Percentiles rank a stretch among this genome's conserved stretches.
Evolutionary conservation across 129 eudicot species (phyloP).

Genomic region (Sambucus nigra): DNA sequence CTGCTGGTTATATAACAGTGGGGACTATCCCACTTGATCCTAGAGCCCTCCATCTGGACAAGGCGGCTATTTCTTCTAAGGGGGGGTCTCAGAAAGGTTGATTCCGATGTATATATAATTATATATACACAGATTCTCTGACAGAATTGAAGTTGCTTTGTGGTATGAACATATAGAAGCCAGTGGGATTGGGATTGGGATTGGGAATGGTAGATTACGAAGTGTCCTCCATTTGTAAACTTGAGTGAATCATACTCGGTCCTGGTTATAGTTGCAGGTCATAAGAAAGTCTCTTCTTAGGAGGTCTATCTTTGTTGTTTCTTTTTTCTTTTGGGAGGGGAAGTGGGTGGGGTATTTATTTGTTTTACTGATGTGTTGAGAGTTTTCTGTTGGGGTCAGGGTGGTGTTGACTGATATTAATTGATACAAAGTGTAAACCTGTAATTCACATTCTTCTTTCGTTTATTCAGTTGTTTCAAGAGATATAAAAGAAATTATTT

Average conservation of each 20-base stretch:
- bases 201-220: background rate
- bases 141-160: conserved; percentile 5
- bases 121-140: too few species aligned
- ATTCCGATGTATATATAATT: background rate
- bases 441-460: background rate
- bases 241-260: conserved; percentile 2
- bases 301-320: background rate
- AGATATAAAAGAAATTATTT: background rate
- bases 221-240: background rate
- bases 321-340: conserved; percentile 7
- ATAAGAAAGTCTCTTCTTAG: background rate
- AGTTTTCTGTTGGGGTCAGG: background rate
- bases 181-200: conserved; percentile 15
- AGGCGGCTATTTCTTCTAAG: conserved; percentile 8
- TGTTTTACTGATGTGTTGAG: background rate
- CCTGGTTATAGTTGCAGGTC: background rate
- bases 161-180: conserved; percentile 16
- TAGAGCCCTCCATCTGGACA: conserved; percentile 33
- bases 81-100: background rate
- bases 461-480: background rate
- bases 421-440: conserved; percentile 1
- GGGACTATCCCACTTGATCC: conserved; percentile 81
- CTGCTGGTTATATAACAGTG: conserved; percentile 48
- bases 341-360: background rate
- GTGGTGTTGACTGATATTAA: background rate